Evolutionary conservation across 192 early-diverging fungal genomes (phyloP), one percentile per base, ranked within the genome.

Genomic region (Dimargaris xerosporica): DNA sequence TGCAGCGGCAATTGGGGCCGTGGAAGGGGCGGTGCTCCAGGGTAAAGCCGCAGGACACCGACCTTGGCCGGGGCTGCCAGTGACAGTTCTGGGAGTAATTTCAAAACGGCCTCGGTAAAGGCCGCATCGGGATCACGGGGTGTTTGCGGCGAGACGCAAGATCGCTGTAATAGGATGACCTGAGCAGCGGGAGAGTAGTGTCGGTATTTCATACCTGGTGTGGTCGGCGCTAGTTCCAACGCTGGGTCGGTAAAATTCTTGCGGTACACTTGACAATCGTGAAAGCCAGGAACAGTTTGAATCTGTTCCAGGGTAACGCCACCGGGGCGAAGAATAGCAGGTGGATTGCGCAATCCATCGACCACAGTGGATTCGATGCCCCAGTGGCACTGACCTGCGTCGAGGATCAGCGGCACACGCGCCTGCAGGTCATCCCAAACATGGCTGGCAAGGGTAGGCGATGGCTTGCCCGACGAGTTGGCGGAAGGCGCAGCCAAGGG

Each of bases 151-250:
- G 31, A 50, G 17, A 39, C 12, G 3, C 42, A 11, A 25, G 41
- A 39, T 3, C 56, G 53, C 43, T 80, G 85, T 66, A 92, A 80
- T 26, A 97, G 54, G 12, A 92, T 73, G 25, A 96, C 94, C 45
- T 83, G 78, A 3, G 90, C 90, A 26, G 87, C 79, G 9, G 96
- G 96, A 25, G 90, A 88, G 67, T 99, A 99, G 73, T 99, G 96
- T 7, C 92, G 73, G 70, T 99, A 99, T 70, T 99, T 99, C 96
- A 99, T 99, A 15, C 96, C 96, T 25, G 96, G 96, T 21, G 96
- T 95, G 0, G 90, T 94, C 0, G 96, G 96, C 10, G 80, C 74
- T 26, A 66, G 66, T 59, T 96, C 92, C 66, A 91, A 69, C 29
- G 69, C 75, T 5, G 67, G 69, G 54, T 87, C 85, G 5, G 75